Conservation (phyloP, 345 rosid species). For the Acer negundo region DNA sequence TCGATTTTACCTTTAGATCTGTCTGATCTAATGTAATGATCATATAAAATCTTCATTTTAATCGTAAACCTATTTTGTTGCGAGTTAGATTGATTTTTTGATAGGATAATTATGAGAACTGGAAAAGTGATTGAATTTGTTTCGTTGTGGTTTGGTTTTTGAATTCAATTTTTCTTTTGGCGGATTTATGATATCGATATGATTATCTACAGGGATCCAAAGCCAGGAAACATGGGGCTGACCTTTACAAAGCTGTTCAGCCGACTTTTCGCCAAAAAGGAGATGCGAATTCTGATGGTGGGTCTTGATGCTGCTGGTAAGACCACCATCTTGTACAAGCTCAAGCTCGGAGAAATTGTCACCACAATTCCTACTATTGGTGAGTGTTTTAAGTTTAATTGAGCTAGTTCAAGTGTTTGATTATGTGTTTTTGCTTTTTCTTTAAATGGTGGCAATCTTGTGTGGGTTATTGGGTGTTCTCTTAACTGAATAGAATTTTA, state of each 20-base stretch:
- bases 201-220: conserved; percentile 31
- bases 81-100: not conserved
- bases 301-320: conserved; percentile 66
- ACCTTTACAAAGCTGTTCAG: conserved; percentile 73
- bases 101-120: not conserved
- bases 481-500: not conserved
- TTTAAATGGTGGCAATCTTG: not conserved
- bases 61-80: not conserved
- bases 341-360: conserved; percentile 66
- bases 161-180: not conserved
- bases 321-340: conserved; percentile 71
- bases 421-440: not conserved
- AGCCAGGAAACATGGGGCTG: conserved; percentile 53
- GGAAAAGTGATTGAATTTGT: not conserved
- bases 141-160: not conserved
- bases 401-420: not conserved
- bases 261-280: conserved; percentile 58
- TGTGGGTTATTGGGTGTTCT: not conserved
- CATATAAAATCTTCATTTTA: not conserved
- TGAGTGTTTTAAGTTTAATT: conserved; percentile 20
- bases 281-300: conserved; percentile 49
- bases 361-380: conserved; percentile 69
- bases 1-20: conserved; percentile 17
- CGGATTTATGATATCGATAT: conserved; percentile 1
- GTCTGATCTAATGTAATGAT: not conserved